phyloP scores from a whole-genome alignment of 2,329 filamentous ascomycete genomes.

The Calycina herbarum region DNA sequence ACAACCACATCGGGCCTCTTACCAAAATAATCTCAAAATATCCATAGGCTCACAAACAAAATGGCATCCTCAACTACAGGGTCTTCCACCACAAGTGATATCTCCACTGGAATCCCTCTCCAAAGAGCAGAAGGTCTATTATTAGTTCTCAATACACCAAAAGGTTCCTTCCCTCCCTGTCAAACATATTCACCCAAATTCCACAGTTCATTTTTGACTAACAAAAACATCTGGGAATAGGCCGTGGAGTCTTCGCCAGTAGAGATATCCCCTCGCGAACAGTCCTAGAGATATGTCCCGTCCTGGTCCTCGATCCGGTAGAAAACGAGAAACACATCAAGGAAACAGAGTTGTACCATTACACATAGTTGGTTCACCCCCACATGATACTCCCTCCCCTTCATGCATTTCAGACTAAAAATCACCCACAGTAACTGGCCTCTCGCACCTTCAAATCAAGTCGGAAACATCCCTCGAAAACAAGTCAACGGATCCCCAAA shows the following conservation, averaged over 20 bases:
- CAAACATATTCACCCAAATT: background rate
- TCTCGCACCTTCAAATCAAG: slow-evolving; percentile 22
- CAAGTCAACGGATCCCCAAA: slow-evolving; percentile 24
- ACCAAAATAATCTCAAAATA: background rate
- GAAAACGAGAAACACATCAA: slow-evolving; percentile 51
- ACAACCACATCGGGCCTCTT: background rate
- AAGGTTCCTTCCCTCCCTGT: slow-evolving; percentile 42
- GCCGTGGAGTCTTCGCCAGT: slow-evolving; percentile 53
- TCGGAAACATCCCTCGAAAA: slow-evolving; percentile 30
- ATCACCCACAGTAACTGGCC: slow-evolving; percentile 34
- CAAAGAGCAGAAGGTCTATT: slow-evolving; percentile 44
- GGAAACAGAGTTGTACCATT: slow-evolving; percentile 53
- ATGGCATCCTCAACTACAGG: slow-evolving; percentile 8
- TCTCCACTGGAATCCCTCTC: slow-evolving; percentile 35
- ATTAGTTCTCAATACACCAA: slow-evolving; percentile 49
- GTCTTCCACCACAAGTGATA: background rate
- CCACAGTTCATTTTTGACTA: background rate
- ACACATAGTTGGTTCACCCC: slow-evolving; percentile 50
- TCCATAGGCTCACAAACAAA: slow-evolving; percentile 4
- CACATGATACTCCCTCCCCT: slow-evolving; percentile 22
- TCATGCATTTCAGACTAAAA: background rate
- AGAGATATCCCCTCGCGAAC: slow-evolving; percentile 47
- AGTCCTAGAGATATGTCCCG: slow-evolving; percentile 52
- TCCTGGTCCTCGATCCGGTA: slow-evolving; percentile 47
- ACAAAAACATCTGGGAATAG: slow-evolving; percentile 35